phyloP scores from a whole-genome alignment of 345 rosid genomes.

The Eucalyptus pauciflora region DNA sequence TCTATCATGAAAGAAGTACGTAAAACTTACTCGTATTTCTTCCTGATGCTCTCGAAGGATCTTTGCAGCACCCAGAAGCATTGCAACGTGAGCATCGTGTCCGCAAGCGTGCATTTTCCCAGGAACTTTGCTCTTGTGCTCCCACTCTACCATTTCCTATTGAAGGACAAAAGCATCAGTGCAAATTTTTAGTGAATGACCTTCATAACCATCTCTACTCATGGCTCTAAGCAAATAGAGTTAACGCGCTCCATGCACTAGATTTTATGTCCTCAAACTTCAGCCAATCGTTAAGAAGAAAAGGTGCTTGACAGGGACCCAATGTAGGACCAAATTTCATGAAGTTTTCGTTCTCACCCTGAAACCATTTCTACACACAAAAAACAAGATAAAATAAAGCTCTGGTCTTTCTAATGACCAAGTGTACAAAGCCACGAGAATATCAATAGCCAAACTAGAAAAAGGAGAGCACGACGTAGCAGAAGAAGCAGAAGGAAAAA shows the following conservation, averaged over 20 bases:
- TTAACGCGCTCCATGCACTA: background rate
- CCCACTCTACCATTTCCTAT: conserved; percentile 92
- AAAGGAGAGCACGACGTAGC: background rate
- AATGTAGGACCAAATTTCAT: background rate
- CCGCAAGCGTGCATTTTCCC: conserved; percentile 96
- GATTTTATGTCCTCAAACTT: background rate
- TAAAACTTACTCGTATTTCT: conserved; percentile 18
- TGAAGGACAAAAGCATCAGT: background rate
- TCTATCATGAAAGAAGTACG: background rate
- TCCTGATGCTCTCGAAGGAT: conserved; percentile 47
- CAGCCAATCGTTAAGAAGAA: background rate
- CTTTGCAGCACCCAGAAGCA: conserved; percentile 84
- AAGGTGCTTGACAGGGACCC: background rate
- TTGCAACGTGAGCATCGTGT: conserved; percentile 76
- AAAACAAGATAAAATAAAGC: background rate
- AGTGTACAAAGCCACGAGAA: background rate
- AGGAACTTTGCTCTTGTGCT: conserved; percentile 64
- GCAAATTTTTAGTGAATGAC: background rate
- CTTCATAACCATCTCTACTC: background rate
- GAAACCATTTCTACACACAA: background rate
- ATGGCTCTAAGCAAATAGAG: background rate
- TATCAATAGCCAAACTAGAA: background rate
- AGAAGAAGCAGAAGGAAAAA: background rate
- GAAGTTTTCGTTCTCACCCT: background rate
- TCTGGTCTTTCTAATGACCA: background rate